Evolutionary conservation across 2,329 filamentous ascomycete species (phyloP), one percentile per base, ranked within the genome.

Genomic region (Alternaria ethzedia): DNA sequence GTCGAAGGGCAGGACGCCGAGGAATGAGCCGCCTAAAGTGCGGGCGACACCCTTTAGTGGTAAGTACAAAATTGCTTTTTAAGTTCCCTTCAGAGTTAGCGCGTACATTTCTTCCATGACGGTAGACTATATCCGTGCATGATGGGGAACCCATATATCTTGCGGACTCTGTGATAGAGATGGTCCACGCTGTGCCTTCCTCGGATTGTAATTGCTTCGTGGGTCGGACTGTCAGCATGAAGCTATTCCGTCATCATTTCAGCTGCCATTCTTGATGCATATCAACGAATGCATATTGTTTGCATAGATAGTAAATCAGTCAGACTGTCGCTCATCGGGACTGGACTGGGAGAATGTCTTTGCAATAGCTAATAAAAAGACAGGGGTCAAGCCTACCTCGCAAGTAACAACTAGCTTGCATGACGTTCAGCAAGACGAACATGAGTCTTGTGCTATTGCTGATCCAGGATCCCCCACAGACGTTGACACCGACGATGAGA

Each of bases 381-480:
- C 23, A 65, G 54, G 57, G 45, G 52, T 49, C 32, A 54, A 20
- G 11, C 57, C 36, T 20, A 13, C 26, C 7, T 17, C 54, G 25
- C 54, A 64, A 36, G 43, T 58, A 20, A 21, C 23, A 9, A 28
- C 8, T 32, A 36, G 21, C 8, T 63, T 45, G 15, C 32, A 23
- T 7, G 13, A 52, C 10, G 6, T 26, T 17, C 23, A 55, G 36
- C 30, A 54, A 7, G 58, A 65, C 21, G 60, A 68, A 7, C 43
- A 61, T 10, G 57, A 68, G 2, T 67, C 71, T 2, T 30, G 59
- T 56, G 57, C 63, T 4, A 66, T 69, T 6, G 65, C 66, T 6
- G 69, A 74, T 21, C 68, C 70, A 55, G 77, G 73, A 2, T 76
- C 73, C 6, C 65, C 74, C 2, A 79, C 77, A 3, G 76, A 78